Conservation (phyloP, 2,329 filamentous ascomycete species). For the Trichoderma sp. region DNA sequence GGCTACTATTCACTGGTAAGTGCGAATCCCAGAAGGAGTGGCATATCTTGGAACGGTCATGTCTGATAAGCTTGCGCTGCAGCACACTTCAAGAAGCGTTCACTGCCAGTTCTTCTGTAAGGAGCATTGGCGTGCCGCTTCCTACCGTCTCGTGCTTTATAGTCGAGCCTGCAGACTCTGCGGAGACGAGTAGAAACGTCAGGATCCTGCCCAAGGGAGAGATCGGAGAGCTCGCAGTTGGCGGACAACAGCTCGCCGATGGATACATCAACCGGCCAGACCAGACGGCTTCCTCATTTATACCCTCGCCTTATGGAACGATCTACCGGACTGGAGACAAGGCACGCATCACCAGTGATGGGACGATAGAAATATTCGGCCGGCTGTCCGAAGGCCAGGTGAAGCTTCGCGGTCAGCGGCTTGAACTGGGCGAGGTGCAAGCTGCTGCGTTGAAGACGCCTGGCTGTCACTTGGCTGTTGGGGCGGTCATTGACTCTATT, state of each 20-base stretch:
- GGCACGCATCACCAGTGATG: conserved; percentile 66
- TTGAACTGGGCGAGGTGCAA: conserved; percentile 80
- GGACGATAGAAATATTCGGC: conserved; percentile 79
- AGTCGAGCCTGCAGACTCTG: conserved; percentile 50
- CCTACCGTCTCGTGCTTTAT: conserved; percentile 81
- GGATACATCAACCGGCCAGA: conserved; percentile 81
- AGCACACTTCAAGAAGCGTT: conserved; percentile 73
- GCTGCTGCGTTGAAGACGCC: conserved; percentile 64
- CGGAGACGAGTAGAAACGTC: conserved; percentile 39
- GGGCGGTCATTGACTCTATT: conserved; percentile 65
- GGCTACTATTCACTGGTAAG: conserved; percentile 79
- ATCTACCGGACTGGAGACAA: conserved; percentile 87
- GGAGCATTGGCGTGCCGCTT: conserved; percentile 76
- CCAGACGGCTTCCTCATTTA: conserved; percentile 71
- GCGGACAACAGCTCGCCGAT: conserved; percentile 75
- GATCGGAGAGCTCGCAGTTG: conserved; percentile 78
- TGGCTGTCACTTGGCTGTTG: conserved; percentile 67
- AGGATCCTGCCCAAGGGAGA: conserved; percentile 65
- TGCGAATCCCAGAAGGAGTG: background rate
- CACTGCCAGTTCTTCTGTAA: conserved; percentile 55
- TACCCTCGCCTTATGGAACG: conserved; percentile 66
- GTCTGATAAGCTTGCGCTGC: conserved; percentile 4
- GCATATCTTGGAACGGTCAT: too few relatives aligned
- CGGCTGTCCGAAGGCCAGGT: conserved; percentile 80
- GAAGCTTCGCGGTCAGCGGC: conserved; percentile 80